These are phyloP conservation scores for Hymenotorrendiella dingleyae DNA, from an alignment of 2,329 filamentous ascomycete species.

Conservation along the genomic window DNA sequence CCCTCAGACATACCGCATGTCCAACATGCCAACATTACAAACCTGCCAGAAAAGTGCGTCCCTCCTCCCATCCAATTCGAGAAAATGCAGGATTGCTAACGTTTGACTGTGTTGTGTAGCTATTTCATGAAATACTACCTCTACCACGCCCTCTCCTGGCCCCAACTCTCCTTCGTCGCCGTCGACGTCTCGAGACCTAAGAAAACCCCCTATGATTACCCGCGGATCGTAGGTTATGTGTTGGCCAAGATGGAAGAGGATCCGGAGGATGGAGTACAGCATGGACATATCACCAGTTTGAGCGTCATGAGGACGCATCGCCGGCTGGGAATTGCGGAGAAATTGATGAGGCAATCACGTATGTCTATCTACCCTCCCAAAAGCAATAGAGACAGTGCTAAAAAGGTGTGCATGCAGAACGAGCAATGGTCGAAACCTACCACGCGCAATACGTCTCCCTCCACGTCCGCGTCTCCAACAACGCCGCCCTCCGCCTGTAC, in stretches of 20 bases:
- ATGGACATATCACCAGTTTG: slow-evolving; percentile 93
- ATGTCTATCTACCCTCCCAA: slow-evolving; percentile 35
- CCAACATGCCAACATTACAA: slow-evolving; percentile 97
- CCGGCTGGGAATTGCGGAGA: slow-evolving; percentile 86
- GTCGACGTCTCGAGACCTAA: slow-evolving; percentile 81
- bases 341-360: slow-evolving; percentile 96
- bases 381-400: too few species aligned
- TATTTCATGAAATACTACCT: slow-evolving; percentile 99
- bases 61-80: background rate
- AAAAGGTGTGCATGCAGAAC: too few species aligned
- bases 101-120: slow-evolving; percentile 26
- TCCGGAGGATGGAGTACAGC: slow-evolving; percentile 79
- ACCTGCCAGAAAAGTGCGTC: slow-evolving; percentile 78
- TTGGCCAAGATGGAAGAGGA: slow-evolving; percentile 99
- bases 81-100: too few species aligned
- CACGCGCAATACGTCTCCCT: slow-evolving; percentile 88
- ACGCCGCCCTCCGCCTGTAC: slow-evolving; percentile 86
- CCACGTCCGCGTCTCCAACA: slow-evolving; percentile 92
- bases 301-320: slow-evolving; percentile 96
- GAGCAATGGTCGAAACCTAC: slow-evolving; percentile 95
- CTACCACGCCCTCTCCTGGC: slow-evolving; percentile 97
- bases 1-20: slow-evolving; percentile 83
- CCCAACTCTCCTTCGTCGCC: slow-evolving; percentile 92
- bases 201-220: slow-evolving; percentile 77
- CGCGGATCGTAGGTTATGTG: slow-evolving; percentile 98